Evolutionary conservation across 2,329 filamentous ascomycete species (phyloP), one percentile per base, ranked within the genome.

Genomic region (Penicillium sp.): DNA sequence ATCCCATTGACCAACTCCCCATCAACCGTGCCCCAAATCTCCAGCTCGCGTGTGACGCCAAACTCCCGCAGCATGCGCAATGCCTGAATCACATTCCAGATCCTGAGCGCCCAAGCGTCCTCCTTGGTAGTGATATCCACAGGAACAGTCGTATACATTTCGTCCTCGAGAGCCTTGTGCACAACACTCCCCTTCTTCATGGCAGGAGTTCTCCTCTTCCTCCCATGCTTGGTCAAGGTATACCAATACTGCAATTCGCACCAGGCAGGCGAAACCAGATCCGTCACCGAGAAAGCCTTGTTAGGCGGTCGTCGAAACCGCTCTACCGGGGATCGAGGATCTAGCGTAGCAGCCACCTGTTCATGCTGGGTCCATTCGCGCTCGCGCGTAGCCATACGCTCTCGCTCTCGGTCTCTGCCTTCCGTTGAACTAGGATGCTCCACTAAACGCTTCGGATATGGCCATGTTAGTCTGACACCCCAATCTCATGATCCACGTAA

Each of bases 181-280:
- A 97, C 83, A 33, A 80, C 84, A 33, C 84, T 86, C 0, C 94
- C 94, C 47, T 84, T 81, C 67, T 85, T 87, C 94, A 99, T 99
- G 0, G 90, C 90, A 2, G 81, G 72, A 0, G 92, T 97, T 30
- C 79, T 79, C 48, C 82, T 87, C 67, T 88, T 92, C 51, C 82
- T 83, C 0, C 92, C 94, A 65, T 87, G 83, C 48, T 83, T 85
- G 3, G 86, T 89, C 48, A 99, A 79, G 0, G 85, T 89, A 73
- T 95, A 96, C 78, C 85, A 91, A 64, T 96, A 95, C 69, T 97
- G 92, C 53, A 97, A 71, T 71, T 99, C 92, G 69, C 94, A 99
- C 94, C 94, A 99, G 7, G 92, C 87, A 2, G 92, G 92, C 1
- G 90, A 88, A 0, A 92, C 84, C 22, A 97, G 75, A 69, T 99